Evolutionary conservation across 176 grass and related monocot species (phyloP).

Genomic region (Avena atlantica): DNA sequence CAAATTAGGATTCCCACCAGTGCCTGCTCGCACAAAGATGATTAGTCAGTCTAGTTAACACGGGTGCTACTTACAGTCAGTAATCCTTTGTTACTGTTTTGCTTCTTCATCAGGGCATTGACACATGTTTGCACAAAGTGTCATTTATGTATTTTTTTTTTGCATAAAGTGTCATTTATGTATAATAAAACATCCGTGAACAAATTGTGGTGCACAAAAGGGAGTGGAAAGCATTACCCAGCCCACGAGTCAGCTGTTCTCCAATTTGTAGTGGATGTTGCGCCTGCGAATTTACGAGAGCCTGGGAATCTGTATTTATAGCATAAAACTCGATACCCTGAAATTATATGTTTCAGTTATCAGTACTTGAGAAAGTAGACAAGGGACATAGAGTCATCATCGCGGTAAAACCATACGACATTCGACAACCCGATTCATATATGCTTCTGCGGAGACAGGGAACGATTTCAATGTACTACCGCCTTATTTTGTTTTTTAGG

Average conservation of each 20-base stretch:
- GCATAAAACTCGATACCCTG: constrained; percentile 94
- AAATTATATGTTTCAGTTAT: constrained; percentile 43
- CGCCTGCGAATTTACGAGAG: constrained; percentile 78
- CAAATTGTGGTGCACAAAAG: no score
- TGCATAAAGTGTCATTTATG: no score
- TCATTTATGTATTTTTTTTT: no score
- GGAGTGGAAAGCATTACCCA: constrained; percentile 62
- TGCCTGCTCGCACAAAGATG: constrained; percentile 52
- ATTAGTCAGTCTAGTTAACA: constrained; percentile 4
- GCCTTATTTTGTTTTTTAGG: not conserved
- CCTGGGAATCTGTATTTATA: constrained; percentile 96
- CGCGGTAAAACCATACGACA: not conserved
- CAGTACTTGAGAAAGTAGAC: constrained; percentile 5
- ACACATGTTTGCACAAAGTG: not conserved
- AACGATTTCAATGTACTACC: not conserved
- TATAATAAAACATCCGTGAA: no score
- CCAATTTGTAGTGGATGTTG: constrained; percentile 92
- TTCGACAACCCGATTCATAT: not conserved
- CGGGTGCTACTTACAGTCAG: not conserved
- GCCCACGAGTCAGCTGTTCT: constrained; percentile 89
- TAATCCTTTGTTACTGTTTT: not conserved
- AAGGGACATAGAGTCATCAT: not conserved
- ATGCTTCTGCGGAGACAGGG: not conserved
- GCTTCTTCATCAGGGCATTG: not conserved
- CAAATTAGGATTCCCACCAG: constrained; percentile 83